Conservation (phyloP, 306 rosid species). For the Quercus robur region DNA sequence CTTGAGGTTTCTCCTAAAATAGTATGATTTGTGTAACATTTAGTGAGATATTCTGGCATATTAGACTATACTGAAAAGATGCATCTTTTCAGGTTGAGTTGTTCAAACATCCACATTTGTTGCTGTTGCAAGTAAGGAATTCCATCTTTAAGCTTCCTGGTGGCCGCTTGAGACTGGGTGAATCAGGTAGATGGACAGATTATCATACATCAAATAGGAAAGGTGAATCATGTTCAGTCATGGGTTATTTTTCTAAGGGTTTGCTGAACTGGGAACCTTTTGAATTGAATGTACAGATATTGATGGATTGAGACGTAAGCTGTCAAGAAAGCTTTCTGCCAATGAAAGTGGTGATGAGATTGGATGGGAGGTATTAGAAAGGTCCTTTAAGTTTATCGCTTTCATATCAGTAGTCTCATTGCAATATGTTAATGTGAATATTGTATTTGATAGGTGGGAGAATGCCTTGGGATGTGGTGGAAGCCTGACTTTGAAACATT, state of each 20-base stretch:
- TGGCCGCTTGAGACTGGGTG: slow-evolving; percentile 82
- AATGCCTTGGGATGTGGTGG: slow-evolving; percentile 93
- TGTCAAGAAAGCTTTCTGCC: slow-evolving; percentile 61
- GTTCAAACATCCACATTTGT: slow-evolving; percentile 87
- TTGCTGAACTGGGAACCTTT: slow-evolving; percentile 5
- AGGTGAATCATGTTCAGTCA: background rate
- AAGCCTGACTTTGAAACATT: slow-evolving; percentile 70
- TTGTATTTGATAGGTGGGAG: slow-evolving; percentile 53
- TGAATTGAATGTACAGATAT: slow-evolving; percentile 44
- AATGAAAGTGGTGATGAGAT: slow-evolving; percentile 46
- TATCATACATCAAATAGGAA: slow-evolving; percentile 2
- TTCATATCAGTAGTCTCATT: background rate
- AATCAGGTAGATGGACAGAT: slow-evolving; percentile 57
- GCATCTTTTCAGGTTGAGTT: slow-evolving; percentile 70
- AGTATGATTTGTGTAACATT: background rate
- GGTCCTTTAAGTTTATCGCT: background rate
- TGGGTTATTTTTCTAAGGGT: background rate
- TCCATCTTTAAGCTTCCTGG: slow-evolving; percentile 83
- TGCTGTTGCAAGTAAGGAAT: slow-evolving; percentile 73
- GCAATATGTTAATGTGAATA: background rate
- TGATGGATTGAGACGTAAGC: slow-evolving; percentile 78
- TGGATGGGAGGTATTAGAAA: slow-evolving; percentile 80
- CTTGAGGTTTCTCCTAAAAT: background rate
- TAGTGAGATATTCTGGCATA: background rate
- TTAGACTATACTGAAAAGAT: slow-evolving; percentile 14